A percentile compares a stretch with the other conserved stretches of the same genome.
These are phyloP conservation scores for Ligustrum vulgare DNA, from an alignment of 257 asterid species.

Conservation along the genomic window DNA sequence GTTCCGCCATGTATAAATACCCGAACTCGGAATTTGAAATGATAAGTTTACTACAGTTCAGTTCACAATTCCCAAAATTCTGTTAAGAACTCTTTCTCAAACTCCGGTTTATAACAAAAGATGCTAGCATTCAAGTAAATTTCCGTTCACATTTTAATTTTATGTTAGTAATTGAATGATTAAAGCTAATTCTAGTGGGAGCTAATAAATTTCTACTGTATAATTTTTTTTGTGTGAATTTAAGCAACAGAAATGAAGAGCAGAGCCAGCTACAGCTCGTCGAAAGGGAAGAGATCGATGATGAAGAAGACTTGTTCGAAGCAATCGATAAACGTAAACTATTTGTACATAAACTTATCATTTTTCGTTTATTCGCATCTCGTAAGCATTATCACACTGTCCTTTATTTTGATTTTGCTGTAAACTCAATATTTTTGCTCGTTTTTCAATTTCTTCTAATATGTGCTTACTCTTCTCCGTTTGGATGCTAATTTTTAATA, in stretches of 20 bases:
- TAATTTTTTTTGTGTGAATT: constrained; percentile 13
- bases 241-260: constrained; percentile 74
- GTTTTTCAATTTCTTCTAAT: constrained; percentile 1
- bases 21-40: background rate
- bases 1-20: background rate
- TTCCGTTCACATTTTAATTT: background rate
- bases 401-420: background rate
- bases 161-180: background rate
- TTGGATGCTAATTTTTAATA: background rate
- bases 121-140: constrained; percentile 81
- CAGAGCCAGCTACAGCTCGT: constrained; percentile 87
- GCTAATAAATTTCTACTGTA: background rate
- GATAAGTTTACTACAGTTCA: background rate
- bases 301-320: constrained; percentile 93
- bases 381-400: constrained; percentile 3
- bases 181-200: background rate
- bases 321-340: constrained; percentile 83
- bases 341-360: background rate
- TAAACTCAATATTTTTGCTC: constrained; percentile 1
- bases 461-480: background rate
- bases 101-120: constrained; percentile 8
- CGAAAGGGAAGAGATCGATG: constrained; percentile 84
- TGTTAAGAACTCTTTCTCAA: background rate
- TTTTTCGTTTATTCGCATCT: background rate
- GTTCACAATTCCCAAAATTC: background rate